These are phyloP conservation scores for Rhodotorula sp. DNA, from an alignment of 1,284 basidiomycete species.

Conservation along the genomic window DNA sequence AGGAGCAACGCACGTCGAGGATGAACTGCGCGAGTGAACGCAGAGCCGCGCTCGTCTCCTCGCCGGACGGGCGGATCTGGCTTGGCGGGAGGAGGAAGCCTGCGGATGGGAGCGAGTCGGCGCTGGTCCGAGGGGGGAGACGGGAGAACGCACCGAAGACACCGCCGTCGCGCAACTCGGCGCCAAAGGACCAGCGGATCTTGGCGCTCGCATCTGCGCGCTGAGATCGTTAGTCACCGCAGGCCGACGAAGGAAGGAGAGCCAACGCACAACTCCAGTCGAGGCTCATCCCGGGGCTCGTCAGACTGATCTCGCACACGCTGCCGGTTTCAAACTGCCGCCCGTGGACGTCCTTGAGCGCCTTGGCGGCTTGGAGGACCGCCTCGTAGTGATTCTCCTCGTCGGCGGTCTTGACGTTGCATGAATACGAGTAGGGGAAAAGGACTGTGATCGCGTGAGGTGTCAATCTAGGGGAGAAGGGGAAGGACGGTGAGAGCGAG, in stretches of 20 bases:
- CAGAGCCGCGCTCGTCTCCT: conserved; percentile 69
- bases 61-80: conserved; percentile 74
- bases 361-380: conserved; percentile 67
- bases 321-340: conserved; percentile 58
- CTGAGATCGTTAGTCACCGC: background rate
- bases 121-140: fast-evolving
- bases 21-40: conserved; percentile 70
- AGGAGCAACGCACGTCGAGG: conserved; percentile 33
- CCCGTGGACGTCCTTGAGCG: conserved; percentile 56
- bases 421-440: conserved; percentile 74
- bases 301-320: conserved; percentile 49
- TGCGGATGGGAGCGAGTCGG: background rate
- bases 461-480: background rate
- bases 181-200: conserved; percentile 74
- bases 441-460: conserved; percentile 51
- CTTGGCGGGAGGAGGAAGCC: conserved; percentile 70
- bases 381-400: conserved; percentile 81
- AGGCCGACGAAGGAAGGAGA: too few relatives aligned
- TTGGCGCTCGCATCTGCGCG: conserved; percentile 39
- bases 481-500: background rate
- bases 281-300: conserved; percentile 70
- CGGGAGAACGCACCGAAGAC: conserved; percentile 59
- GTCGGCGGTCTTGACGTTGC: conserved; percentile 66
- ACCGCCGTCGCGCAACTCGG: conserved; percentile 78
- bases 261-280: conserved; percentile 68